These are phyloP conservation scores for Epichloe sibirici DNA, from an alignment of 2,329 filamentous ascomycete species.

Conservation along the genomic window DNA sequence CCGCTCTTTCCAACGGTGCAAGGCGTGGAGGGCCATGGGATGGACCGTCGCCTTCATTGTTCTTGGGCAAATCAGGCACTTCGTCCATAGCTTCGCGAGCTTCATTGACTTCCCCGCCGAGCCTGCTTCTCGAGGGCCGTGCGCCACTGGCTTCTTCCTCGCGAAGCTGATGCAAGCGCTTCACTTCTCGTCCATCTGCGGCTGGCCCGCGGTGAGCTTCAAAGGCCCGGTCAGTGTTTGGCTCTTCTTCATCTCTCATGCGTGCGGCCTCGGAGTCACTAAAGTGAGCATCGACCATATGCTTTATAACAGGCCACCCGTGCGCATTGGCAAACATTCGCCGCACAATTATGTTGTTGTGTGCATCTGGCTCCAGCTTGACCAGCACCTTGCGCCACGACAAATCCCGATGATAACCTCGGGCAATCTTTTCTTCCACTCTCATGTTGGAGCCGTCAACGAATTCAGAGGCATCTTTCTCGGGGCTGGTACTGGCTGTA, in stretches of 20 bases:
- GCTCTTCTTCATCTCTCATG: slow-evolving; percentile 55
- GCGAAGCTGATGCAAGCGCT: slow-evolving; percentile 11
- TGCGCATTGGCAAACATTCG: slow-evolving; percentile 96
- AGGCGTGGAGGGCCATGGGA: slow-evolving; percentile 8
- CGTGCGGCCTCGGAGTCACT: slow-evolving; percentile 52
- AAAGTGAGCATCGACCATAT: slow-evolving; percentile 91
- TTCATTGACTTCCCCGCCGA: slow-evolving; percentile 5
- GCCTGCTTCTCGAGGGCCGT: slow-evolving; percentile 2
- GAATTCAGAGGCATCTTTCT: slow-evolving; percentile 24
- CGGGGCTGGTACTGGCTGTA: slow-evolving; percentile 31
- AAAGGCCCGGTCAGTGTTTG: slow-evolving; percentile 56
- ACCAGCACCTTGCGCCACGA: slow-evolving; percentile 97
- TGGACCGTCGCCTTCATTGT: slow-evolving; percentile 13
- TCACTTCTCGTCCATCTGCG: slow-evolving; percentile 54
- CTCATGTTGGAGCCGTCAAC: slow-evolving; percentile 61
- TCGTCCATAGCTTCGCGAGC: slow-evolving; percentile 28
- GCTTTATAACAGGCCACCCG: slow-evolving; percentile 93
- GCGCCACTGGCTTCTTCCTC: slow-evolving; percentile 18
- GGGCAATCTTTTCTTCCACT: slow-evolving; percentile 94
- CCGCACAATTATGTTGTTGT: slow-evolving; percentile 96
- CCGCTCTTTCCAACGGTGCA: slow-evolving; percentile 20
- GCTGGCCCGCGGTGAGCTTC: slow-evolving; percentile 42
- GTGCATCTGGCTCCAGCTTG: slow-evolving; percentile 87
- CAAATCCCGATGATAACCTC: slow-evolving; percentile 83
- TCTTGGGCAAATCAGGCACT: slow-evolving; percentile 32